phyloP scores from a whole-genome alignment of 2,329 filamentous ascomycete species.

The Calonectria fujianensis region DNA sequence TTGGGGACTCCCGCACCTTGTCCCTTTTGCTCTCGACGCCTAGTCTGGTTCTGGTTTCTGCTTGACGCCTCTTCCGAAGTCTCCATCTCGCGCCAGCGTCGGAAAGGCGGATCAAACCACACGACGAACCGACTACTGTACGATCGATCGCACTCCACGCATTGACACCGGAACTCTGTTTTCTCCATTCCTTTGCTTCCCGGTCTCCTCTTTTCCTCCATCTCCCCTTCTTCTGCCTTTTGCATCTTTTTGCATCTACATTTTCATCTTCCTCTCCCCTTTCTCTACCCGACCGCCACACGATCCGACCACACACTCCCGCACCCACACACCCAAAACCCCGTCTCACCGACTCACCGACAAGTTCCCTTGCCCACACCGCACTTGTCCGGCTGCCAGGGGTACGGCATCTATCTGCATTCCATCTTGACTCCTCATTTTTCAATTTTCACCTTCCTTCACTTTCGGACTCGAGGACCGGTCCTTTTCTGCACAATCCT shows the following conservation, averaged over 20 bases:
- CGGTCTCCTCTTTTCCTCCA: conserved; percentile 12
- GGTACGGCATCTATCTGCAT: conserved; percentile 14
- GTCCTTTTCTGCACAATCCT: conserved; percentile 18
- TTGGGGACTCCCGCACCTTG: conserved; percentile 13
- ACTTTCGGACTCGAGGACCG: conserved; percentile 21
- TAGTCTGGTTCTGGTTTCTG: conserved; percentile 22
- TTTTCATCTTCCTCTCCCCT: not conserved
- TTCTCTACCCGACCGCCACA: conserved; percentile 25
- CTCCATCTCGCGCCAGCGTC: conserved; percentile 22
- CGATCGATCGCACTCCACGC: conserved; percentile 28
- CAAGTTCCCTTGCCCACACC: conserved; percentile 36
- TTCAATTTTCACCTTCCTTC: not conserved
- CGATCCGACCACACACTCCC: conserved; percentile 25
- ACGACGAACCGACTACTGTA: conserved; percentile 26
- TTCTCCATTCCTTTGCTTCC: conserved; percentile 21
- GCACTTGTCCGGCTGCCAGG: conserved; percentile 35
- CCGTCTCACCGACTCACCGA: conserved; percentile 38
- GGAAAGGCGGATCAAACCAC: conserved; percentile 31
- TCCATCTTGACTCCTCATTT: conserved; percentile 16
- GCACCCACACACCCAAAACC: conserved; percentile 18
- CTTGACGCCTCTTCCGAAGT: conserved; percentile 36
- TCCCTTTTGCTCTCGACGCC: conserved; percentile 8
- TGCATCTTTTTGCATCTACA: not conserved
- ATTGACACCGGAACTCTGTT: conserved; percentile 33
- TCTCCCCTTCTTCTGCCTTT: not conserved